Percentiles rank a stretch among this genome's conserved stretches.
phyloP scores from a whole-genome alignment of 495 filamentous ascomycete species.

The Platismatia glauca region DNA sequence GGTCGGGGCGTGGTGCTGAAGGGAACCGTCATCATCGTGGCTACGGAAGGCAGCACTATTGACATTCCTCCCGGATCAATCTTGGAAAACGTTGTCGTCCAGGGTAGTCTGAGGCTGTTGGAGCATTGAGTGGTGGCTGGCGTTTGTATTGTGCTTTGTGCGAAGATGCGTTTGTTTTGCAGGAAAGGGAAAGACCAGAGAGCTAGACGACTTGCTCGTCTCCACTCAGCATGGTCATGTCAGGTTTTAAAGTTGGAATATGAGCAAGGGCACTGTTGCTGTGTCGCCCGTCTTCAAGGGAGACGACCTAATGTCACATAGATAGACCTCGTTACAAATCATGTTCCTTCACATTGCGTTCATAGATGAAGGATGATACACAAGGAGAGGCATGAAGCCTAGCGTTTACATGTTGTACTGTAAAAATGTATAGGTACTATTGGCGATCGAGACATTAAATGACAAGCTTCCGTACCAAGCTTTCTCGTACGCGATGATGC shows the following conservation, averaged over 20 bases:
- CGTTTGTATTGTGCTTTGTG: neutral
- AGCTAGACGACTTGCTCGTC: neutral
- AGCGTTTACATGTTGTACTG: no score
- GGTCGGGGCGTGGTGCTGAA: conserved; percentile 91
- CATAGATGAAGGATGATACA: neutral
- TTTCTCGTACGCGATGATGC: no score
- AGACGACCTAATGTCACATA: conserved; percentile 3
- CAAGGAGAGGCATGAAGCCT: neutral
- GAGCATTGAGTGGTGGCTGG: conserved; percentile 67
- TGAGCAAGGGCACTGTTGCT: neutral
- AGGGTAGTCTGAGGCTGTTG: conserved; percentile 89
- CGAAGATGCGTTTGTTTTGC: neutral
- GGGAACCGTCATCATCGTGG: conserved; percentile 99
- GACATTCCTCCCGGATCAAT: conserved; percentile 94
- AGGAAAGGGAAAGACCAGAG: neutral
- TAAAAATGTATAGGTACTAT: no score
- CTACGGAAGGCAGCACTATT: conserved; percentile 94
- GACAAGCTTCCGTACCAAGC: no score
- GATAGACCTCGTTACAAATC: neutral
- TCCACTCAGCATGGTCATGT: neutral
- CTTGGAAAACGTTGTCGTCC: conserved; percentile 97
- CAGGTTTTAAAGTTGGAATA: neutral
- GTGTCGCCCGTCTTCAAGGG: neutral
- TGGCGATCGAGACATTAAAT: no score
- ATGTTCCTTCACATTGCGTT: neutral